These are phyloP conservation scores for Neoascochyta sp. DNA, from an alignment of 2,329 filamentous ascomycete species.

Conservation along the genomic window DNA sequence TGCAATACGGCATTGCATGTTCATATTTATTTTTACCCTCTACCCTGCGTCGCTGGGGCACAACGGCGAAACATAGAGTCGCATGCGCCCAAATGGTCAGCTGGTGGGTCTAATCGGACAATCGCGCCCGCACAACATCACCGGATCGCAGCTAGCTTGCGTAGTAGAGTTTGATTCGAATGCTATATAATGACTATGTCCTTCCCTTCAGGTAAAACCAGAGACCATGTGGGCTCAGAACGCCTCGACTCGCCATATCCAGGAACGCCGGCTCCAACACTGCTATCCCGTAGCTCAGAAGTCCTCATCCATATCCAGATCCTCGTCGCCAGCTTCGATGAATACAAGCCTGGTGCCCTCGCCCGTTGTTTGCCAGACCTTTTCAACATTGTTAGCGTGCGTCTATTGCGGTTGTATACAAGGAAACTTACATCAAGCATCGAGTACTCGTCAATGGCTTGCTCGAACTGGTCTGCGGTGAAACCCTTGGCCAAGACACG, in stretches of 20 bases:
- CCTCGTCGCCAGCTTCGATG: constrained; percentile 50
- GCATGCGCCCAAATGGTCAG: no score
- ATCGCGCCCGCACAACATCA: no score
- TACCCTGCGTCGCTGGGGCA: no score
- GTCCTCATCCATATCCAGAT: constrained; percentile 42
- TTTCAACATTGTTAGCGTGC: constrained; percentile 27
- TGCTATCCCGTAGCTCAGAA: constrained; percentile 19
- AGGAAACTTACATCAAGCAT: constrained; percentile 70
- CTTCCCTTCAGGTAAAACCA: no score
- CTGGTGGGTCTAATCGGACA: no score
- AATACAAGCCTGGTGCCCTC: constrained; percentile 54
- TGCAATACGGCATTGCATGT: no score
- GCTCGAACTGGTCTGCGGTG: constrained; percentile 86
- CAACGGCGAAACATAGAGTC: no score
- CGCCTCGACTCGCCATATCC: constrained; percentile 25
- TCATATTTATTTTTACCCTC: no score
- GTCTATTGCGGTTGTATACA: background rate
- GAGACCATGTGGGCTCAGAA: constrained; percentile 15
- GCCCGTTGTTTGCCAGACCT: constrained; percentile 56
- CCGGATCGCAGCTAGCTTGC: no score
- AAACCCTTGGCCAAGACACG: constrained; percentile 94
- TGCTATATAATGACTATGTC: no score
- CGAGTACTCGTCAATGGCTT: constrained; percentile 85
- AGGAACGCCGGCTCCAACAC: constrained; percentile 12
- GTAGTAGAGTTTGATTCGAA: no score